These are phyloP conservation scores for Boletus tylopilopsis DNA, from an alignment of 768 basidiomycete genomes.

Conservation along the genomic window DNA sequence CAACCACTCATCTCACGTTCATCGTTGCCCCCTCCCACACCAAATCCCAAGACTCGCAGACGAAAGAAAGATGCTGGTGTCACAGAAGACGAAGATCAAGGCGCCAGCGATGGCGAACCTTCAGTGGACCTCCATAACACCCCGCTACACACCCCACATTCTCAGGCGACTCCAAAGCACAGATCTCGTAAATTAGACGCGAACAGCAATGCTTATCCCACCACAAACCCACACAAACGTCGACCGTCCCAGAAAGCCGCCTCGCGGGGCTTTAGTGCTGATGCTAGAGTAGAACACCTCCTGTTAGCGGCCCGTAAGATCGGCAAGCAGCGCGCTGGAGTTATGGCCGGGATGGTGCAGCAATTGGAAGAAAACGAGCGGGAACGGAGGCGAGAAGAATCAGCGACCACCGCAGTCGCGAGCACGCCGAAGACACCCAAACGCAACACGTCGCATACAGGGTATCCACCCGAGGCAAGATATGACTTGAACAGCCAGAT, in stretches of 20 bases:
- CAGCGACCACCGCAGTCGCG: constrained; percentile 18
- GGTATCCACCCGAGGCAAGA: constrained; percentile 22
- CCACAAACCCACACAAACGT: constrained; percentile 19
- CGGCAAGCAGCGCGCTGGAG: constrained; percentile 56
- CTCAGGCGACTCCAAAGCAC: constrained; percentile 21
- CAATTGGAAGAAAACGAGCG: constrained; percentile 32
- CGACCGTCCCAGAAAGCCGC: constrained; percentile 25
- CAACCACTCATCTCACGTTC: constrained; percentile 41
- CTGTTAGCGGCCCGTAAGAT: constrained; percentile 68
- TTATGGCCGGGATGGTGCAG: constrained; percentile 49
- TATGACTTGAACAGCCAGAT: constrained; percentile 28
- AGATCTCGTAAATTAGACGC: constrained; percentile 23
- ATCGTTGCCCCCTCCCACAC: constrained; percentile 18
- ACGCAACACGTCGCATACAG: constrained; percentile 27
- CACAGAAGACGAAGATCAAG: constrained; percentile 27
- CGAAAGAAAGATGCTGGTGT: constrained; percentile 23
- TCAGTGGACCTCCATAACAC: constrained; percentile 17
- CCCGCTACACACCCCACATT: constrained; percentile 9
- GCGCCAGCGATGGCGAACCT: constrained; percentile 26
- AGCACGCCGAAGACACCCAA: constrained; percentile 28
- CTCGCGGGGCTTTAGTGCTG: constrained; percentile 41
- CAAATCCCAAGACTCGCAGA: constrained; percentile 24
- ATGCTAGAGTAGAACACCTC: constrained; percentile 69
- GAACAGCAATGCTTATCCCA: background rate
- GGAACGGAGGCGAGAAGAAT: constrained; percentile 25